Evolutionary conservation across 2,329 filamentous ascomycete species (phyloP), one percentile per base, ranked within the genome.

Genomic region (Grosmannia penicillata): DNA sequence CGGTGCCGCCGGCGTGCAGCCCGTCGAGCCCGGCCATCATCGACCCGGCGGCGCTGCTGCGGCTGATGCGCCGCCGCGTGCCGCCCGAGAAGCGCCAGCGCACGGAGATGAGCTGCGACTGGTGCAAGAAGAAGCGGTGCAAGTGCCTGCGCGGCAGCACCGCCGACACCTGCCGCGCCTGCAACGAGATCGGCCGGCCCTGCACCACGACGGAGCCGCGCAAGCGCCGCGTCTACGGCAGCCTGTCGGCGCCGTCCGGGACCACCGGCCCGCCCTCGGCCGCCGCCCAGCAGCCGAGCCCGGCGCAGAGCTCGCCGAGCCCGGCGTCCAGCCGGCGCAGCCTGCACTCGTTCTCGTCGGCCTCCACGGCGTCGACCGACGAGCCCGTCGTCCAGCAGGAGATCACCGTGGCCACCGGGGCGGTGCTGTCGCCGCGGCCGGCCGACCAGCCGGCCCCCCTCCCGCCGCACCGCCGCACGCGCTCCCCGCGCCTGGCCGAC

Each of bases 51-150:
- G 40, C 41, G 4, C 40, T 47, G 33, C 31, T 45, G 14, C 45
- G 43, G 17, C 40, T 48, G 11, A 46, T 48, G 42, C 41, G 46
- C n/a, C 41, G 46, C 4, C 44, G 46, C 3, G 46, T 47, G 7
- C 46, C 45, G 23, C 43, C 43, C 4, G 46, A 48, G 24, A 47
- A 48, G 32, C 38, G 46, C 3, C 46, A 47, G 38, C 43, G 46
- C 19, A 44, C 46, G 4, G 44, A 45, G 36, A 47, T 47, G 46
- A 48, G 46, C 40, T 47, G 46, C 28, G 46, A 47, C 44, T 45
- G 45, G 41, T 48, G 46, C 43, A 48, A 45, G 38, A 45, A 46
- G 32, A 48, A 47, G 35, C 43, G 46, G 8, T 47, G 46, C 41
- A 47, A 47, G 38, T 47, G 46, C 25, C 37, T 45, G 26, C 45